Conservation (phyloP, 495 filamentous ascomycete species). For the Penicillium samsonianum region DNA sequence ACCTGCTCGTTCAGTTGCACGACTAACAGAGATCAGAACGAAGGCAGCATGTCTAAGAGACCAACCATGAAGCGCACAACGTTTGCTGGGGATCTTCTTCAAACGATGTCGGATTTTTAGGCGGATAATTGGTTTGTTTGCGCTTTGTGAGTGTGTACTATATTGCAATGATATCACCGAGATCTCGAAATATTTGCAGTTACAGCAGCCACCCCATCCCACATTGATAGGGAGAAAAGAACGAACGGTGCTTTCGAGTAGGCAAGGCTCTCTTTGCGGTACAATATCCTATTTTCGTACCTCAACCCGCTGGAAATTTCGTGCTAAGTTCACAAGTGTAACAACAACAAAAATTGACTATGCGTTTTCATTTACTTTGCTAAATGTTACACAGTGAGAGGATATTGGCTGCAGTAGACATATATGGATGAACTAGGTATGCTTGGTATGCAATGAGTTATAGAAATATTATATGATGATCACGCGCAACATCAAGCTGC, state of each 20-base stretch:
- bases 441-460: slow-evolving; percentile 23
- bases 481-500: slow-evolving; percentile 1
- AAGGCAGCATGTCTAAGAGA: too few relatives aligned
- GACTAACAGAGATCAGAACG: too few relatives aligned
- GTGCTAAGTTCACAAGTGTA: too few relatives aligned
- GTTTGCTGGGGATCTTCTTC: too few relatives aligned
- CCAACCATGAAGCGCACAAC: too few relatives aligned
- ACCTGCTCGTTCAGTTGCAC: too few relatives aligned
- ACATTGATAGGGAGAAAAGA: not conserved
- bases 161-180: not conserved
- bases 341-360: not conserved
- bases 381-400: not conserved
- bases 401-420: not conserved
- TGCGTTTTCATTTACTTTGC: not conserved
- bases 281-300: too few relatives aligned
- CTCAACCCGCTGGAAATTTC: too few relatives aligned
- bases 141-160: not conserved
- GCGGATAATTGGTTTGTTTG: not conserved
- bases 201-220: not conserved
- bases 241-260: not conserved
- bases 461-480: slow-evolving; percentile 17
- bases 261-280: not conserved
- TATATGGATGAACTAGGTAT: slow-evolving; percentile 17
- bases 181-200: not conserved
- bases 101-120: too few relatives aligned